These are phyloP conservation scores for Fusarium brevicatenulatum DNA, from an alignment of 2,329 filamentous ascomycete genomes.

Conservation along the genomic window DNA sequence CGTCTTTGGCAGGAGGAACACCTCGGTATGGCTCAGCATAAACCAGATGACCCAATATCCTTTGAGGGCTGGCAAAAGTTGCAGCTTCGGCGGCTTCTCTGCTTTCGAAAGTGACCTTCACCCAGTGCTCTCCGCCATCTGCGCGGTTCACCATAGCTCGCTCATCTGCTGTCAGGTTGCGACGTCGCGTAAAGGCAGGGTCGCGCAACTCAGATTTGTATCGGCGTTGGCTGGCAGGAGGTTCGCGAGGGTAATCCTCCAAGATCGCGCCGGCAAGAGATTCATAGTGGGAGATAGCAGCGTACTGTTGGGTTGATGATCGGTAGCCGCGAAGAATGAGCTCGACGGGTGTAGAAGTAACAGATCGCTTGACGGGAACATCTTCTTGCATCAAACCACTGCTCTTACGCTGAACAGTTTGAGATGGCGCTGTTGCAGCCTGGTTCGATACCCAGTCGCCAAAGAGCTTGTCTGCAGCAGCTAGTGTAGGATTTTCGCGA, in stretches of 20 bases:
- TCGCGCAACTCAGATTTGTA: conserved; percentile 81
- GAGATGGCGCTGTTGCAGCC: conserved; percentile 46
- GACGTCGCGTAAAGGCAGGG: conserved; percentile 73
- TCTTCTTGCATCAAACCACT: conserved; percentile 54
- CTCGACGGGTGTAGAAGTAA: conserved; percentile 68
- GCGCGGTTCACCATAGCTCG: conserved; percentile 83
- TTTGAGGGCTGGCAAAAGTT: conserved; percentile 75
- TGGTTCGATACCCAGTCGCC: conserved; percentile 66
- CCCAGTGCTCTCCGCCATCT: conserved; percentile 89
- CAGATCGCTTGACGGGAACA: conserved; percentile 48
- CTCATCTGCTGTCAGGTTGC: conserved; percentile 75
- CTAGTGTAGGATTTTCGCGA: conserved; percentile 70
- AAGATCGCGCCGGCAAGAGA: conserved; percentile 86
- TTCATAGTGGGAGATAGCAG: conserved; percentile 89
- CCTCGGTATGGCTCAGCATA: conserved; percentile 77
- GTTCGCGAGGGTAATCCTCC: conserved; percentile 90
- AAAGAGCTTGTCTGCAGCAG: conserved; percentile 71
- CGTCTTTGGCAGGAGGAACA: conserved; percentile 71
- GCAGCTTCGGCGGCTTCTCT: conserved; percentile 76
- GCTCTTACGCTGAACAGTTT: conserved; percentile 49
- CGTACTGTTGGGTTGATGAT: conserved; percentile 75
- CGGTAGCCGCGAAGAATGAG: conserved; percentile 86
- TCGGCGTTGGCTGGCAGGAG: conserved; percentile 74
- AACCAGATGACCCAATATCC: conserved; percentile 75
- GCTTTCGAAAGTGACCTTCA: conserved; percentile 85